These are phyloP conservation scores for Hemileccinum rubropunctum DNA, from an alignment of 768 basidiomycete species.

Conservation along the genomic window DNA sequence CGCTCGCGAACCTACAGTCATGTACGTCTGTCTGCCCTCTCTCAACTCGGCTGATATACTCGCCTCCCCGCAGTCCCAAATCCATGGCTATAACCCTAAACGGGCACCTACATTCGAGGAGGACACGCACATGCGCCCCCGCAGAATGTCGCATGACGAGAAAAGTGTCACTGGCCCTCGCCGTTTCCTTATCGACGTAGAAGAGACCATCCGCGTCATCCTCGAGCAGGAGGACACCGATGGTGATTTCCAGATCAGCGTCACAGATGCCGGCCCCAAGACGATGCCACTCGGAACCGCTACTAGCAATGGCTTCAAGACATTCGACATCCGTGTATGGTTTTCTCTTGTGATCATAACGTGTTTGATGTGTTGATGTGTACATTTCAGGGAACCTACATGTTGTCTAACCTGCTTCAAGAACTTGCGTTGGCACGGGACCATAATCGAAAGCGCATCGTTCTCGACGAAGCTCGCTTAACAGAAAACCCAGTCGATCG, in stretches of 20 bases:
- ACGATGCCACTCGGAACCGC: constrained; percentile 94
- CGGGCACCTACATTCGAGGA: constrained; percentile 72
- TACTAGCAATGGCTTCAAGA: constrained; percentile 96
- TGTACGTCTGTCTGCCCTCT: constrained; percentile 42
- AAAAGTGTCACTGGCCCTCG: constrained; percentile 76
- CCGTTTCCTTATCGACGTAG: constrained; percentile 94
- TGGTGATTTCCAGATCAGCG: constrained; percentile 92
- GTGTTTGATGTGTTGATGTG: constrained; percentile 7
- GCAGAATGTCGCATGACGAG: constrained; percentile 92
- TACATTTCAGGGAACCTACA: constrained; percentile 83
- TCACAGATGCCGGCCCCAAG: constrained; percentile 96
- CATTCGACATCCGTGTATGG: constrained; percentile 88
- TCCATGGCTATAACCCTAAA: constrained; percentile 72
- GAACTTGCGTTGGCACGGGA: constrained; percentile 96
- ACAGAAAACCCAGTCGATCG: constrained; percentile 98
- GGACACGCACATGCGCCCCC: constrained; percentile 66
- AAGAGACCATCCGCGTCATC: constrained; percentile 94
- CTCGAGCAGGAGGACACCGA: constrained; percentile 99
- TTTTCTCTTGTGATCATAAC: neutral
- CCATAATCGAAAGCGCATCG: constrained; percentile 92
- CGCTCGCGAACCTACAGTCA: constrained; percentile 87
- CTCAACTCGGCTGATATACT: constrained; percentile 17
- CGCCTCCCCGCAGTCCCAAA: constrained; percentile 50
- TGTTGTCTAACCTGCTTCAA: constrained; percentile 98
- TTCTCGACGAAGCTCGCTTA: constrained; percentile 97